Evolutionary conservation across 805 yeast genomes (phyloP).

Genomic region (Priceomyces melissophilus): DNA sequence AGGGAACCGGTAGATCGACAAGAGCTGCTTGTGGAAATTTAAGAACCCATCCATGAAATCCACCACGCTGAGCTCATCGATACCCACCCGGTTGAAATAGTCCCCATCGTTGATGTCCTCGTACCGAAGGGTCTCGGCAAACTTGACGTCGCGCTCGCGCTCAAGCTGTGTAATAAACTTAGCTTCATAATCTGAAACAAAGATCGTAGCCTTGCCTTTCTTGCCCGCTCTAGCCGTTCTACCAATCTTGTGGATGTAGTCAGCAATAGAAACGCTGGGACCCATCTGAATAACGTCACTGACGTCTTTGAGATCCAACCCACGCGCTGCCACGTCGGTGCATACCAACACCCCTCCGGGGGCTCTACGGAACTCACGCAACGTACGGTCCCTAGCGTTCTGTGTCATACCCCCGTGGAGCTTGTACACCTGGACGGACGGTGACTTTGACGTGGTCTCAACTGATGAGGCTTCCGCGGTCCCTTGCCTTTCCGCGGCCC

Average conservation of each 20-base stretch:
- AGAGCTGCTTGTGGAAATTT: conserved; percentile 26
- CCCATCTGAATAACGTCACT: conserved; percentile 82
- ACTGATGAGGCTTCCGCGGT: no score
- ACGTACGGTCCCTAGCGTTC: conserved; percentile 58
- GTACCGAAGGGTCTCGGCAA: conserved; percentile 42
- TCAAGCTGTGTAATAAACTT: conserved; percentile 51
- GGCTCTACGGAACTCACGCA: conserved; percentile 47
- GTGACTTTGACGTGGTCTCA: no score
- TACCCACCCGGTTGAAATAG: conserved; percentile 13
- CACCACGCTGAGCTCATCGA: conserved; percentile 18
- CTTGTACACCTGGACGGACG: conserved; percentile 16
- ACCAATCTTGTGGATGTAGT: conserved; percentile 90
- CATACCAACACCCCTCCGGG: conserved; percentile 64
- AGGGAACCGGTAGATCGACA: conserved; percentile 16
- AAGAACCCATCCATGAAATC: conserved; percentile 23
- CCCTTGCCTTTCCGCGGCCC: no score
- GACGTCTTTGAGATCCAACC: conserved; percentile 91
- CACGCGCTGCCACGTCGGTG: conserved; percentile 94
- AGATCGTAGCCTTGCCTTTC: conserved; percentile 66
- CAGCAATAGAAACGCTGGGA: conserved; percentile 68
- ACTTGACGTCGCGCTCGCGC: conserved; percentile 50
- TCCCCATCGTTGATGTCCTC: conserved; percentile 32
- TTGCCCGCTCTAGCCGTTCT: conserved; percentile 94
- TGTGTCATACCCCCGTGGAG: conserved; percentile 79
- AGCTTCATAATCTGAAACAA: conserved; percentile 53